Evolutionary conservation across 805 yeast genomes (phyloP).

Genomic region (Wickerhamomyces sydowiorum): DNA sequence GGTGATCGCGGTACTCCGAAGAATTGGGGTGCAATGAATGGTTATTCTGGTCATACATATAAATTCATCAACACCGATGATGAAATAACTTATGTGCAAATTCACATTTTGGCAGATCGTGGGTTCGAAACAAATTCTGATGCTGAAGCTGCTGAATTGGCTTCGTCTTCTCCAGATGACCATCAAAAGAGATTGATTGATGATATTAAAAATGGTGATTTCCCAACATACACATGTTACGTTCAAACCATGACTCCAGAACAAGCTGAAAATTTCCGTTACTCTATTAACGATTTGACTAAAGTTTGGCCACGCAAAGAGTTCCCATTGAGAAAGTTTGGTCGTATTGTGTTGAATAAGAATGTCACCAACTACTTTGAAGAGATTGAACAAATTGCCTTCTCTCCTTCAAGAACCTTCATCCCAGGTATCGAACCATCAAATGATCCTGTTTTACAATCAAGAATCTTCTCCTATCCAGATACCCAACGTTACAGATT

Average conservation of each 20-base stretch:
- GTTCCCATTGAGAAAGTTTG: slow-evolving; percentile 51
- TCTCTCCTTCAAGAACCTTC: slow-evolving; percentile 60
- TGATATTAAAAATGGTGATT: slow-evolving; percentile 41
- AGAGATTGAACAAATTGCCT: slow-evolving; percentile 50
- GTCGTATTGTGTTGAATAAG: slow-evolving; percentile 39
- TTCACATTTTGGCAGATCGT: slow-evolving; percentile 46
- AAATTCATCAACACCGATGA: slow-evolving; percentile 49
- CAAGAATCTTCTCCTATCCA: slow-evolving; percentile 68
- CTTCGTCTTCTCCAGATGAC: slow-evolving; percentile 47
- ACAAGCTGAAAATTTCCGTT: slow-evolving; percentile 45
- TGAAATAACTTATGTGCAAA: slow-evolving; percentile 47
- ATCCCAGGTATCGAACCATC: slow-evolving; percentile 74
- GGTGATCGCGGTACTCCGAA: slow-evolving; percentile 58
- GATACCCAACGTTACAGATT: slow-evolving; percentile 77
- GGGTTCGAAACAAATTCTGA: slow-evolving; percentile 40
- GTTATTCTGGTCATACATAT: slow-evolving; percentile 62
- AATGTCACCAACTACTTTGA: slow-evolving; percentile 23
- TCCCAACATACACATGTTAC: slow-evolving; percentile 46
- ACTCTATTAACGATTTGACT: slow-evolving; percentile 47
- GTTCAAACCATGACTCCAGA: slow-evolving; percentile 56
- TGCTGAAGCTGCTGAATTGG: slow-evolving; percentile 40
- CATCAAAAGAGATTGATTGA: slow-evolving; percentile 35
- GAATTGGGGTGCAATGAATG: slow-evolving; percentile 50
- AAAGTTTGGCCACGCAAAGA: slow-evolving; percentile 54
- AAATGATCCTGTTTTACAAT: slow-evolving; percentile 73